Evolutionary conservation across 2,329 filamentous ascomycete genomes (phyloP).

Genomic region (Talaromyces rugulosus): DNA sequence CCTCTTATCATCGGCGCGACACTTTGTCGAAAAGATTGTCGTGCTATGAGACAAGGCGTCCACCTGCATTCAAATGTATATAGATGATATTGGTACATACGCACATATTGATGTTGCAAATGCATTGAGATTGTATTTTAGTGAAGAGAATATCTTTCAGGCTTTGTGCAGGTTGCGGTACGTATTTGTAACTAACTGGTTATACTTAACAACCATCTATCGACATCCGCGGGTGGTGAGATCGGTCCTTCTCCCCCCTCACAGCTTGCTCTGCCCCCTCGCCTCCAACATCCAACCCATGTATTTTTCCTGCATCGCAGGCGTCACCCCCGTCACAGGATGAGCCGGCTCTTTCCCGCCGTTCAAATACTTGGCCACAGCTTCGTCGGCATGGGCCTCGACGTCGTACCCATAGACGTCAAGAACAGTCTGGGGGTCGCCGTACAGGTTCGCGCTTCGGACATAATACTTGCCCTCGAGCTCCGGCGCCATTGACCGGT

Average conservation of each 20-base stretch:
- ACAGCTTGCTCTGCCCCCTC: constrained; percentile 7
- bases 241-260: background rate
- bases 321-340: constrained; percentile 26
- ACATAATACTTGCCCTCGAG: constrained; percentile 30
- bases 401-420: constrained; percentile 40
- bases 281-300: constrained; percentile 31
- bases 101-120: background rate
- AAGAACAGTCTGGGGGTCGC: constrained; percentile 33
- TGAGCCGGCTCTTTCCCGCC: constrained; percentile 20
- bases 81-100: background rate
- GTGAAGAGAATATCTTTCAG: background rate
- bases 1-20: background rate
- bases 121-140: background rate
- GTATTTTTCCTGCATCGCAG: constrained; percentile 25
- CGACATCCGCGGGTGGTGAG: background rate
- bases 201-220: background rate
- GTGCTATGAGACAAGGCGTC: background rate
- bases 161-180: background rate
- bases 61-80: background rate
- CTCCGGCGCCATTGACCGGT: constrained; percentile 34
- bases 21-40: background rate
- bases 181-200: background rate
- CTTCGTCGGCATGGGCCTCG: constrained; percentile 32
- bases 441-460: constrained; percentile 39
- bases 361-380: constrained; percentile 24